A percentile compares a stretch with the other conserved stretches of the same genome.
Evolutionary conservation across 495 filamentous ascomycete species (phyloP).

Genomic region (Cryomyces antarcticus): DNA sequence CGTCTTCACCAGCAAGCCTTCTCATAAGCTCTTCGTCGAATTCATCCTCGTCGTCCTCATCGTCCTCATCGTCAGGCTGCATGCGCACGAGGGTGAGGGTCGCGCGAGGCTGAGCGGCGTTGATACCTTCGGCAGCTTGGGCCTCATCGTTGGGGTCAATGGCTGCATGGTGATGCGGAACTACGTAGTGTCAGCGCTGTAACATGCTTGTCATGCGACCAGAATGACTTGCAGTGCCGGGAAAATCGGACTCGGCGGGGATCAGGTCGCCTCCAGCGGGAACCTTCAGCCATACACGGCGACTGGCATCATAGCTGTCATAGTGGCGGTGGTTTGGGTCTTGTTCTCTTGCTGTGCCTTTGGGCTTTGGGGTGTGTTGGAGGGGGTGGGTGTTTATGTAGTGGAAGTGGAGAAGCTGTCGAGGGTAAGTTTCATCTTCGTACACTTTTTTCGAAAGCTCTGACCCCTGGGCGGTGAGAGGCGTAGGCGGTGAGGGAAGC

Average conservation of each 20-base stretch:
- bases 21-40: conserved; percentile 37
- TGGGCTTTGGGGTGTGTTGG: no score
- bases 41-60: conserved; percentile 25
- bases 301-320: conserved; percentile 16
- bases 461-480: no score
- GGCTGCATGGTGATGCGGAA: conserved; percentile 95
- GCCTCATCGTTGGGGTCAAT: conserved; percentile 61
- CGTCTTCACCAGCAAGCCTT: conserved; percentile 25
- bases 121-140: conserved; percentile 36
- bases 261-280: conserved; percentile 58
- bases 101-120: conserved; percentile 41
- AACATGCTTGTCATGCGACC: no score
- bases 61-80: conserved; percentile 21
- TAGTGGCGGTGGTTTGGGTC: no score
- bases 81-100: conserved; percentile 78
- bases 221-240: no score
- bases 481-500: no score
- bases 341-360: no score
- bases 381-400: no score
- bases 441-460: no score
- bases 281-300: conserved; percentile 76
- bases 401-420: no score
- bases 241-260: conserved; percentile 39
- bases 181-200: no score
- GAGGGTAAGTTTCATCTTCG: no score